Conservation (phyloP, 345 rosid genomes). For the Nephelium lappaceum region DNA sequence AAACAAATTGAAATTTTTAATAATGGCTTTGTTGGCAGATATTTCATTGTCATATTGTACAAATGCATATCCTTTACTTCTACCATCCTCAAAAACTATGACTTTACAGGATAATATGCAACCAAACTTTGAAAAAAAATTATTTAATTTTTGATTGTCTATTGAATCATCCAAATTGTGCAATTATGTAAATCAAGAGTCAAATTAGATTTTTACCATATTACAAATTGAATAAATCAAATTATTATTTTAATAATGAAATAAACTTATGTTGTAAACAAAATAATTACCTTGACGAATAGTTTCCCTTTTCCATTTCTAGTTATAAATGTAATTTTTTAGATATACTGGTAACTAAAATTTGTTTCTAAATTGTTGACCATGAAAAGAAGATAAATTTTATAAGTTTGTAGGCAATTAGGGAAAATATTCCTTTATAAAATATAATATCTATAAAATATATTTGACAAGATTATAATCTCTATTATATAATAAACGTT, state of each 20-base stretch:
- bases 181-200: background rate
- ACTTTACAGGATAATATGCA: background rate
- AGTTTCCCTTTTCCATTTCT: conserved; percentile 15
- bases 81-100: background rate
- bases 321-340: background rate
- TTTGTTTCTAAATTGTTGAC: too few relatives aligned
- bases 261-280: too few relatives aligned
- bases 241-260: too few relatives aligned
- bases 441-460: too few relatives aligned
- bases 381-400: too few relatives aligned
- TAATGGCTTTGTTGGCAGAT: conserved; percentile 2
- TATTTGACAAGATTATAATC: too few relatives aligned
- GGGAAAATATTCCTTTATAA: too few relatives aligned
- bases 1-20: background rate
- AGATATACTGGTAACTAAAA: too few relatives aligned
- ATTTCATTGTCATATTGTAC: background rate
- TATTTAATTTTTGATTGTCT: background rate
- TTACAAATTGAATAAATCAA: too few relatives aligned
- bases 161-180: conserved; percentile 14
- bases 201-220: too few relatives aligned
- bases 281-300: conserved; percentile 8
- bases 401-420: too few relatives aligned
- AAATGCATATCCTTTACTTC: conserved; percentile 16
- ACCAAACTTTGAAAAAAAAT: conserved; percentile 1
- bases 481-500: too few relatives aligned